Base-by-base conservation (phyloP, 2,329 filamentous ascomycete genomes). In the Elsinoe batatas region DNA sequence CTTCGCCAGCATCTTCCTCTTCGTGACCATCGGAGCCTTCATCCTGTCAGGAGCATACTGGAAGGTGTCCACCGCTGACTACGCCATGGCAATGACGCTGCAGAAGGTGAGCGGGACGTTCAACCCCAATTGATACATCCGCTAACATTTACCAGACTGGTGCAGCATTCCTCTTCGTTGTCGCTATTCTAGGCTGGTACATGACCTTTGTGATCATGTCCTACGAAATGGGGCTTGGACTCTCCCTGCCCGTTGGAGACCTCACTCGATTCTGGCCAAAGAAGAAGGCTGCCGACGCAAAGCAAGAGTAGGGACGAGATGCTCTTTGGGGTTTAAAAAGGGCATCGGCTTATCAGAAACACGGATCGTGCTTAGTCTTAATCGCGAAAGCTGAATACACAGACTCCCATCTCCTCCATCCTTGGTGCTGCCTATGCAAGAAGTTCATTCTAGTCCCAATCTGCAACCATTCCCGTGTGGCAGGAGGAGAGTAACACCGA, bases 191-290 rank as follows among this genome's bases (percentile, higher is more conserved):
- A 3, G 76, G 76, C 1, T 79, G 76, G 73, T 79, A 79, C 58
- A 76, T 78, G 66, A 73, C 74, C 8, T 72, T 78, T 49, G 76
- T 77, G 4, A 78, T 79, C 57, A 78, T 79, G 73, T 71, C 73
- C 1, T 74, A 71, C 3, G 76, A 79, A 66, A 78, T 79, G 74
- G 68, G 75, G 3, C 72, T 78, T 54, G 71, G 72, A 0, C 58
- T 78, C 36, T 73, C 68, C 26, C 67, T 78, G 2, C 76, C 76
- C 0, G 74, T 79, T 1, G 75, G 76, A 3, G 76, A 79, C 59
- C 67, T 79, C 11, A 77, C 71, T 51, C 73, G 71, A 44, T 73
- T 76, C 54, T 79, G 76, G 76, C 59, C 62, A 13, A 51, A 51
- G 47, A 33, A 51, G n/a, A 51, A 51, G 17, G 47, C 36, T 10